Evolutionary conservation across 306 rosid genomes (phyloP).

Genomic region (Chamaecrista fasciculata): DNA sequence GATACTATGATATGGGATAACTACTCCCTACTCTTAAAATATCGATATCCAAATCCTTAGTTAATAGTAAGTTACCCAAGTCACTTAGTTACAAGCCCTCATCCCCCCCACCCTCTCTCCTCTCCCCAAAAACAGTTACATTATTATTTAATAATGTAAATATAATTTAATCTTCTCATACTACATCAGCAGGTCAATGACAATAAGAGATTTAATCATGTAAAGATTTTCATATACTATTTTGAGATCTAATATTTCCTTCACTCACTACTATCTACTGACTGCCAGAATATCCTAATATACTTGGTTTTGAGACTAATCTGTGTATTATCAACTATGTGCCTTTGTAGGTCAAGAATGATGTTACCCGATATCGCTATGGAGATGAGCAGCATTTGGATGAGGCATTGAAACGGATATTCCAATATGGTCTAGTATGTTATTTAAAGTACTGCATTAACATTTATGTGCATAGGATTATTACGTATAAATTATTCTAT

Average conservation of each 20-base stretch:
- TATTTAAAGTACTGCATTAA: conserved; percentile 15
- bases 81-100: background rate
- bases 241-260: conserved; percentile 17
- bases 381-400: conserved; percentile 99
- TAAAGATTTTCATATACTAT: background rate
- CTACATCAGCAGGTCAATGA: background rate
- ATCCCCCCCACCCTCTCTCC: too few relatives aligned
- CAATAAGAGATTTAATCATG: background rate
- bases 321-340: conserved; percentile 10
- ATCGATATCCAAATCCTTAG: background rate
- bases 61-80: background rate
- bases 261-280: background rate
- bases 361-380: conserved; percentile 83
- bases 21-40: background rate
- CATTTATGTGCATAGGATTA: background rate
- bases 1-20: background rate
- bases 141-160: background rate
- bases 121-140: background rate
- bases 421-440: conserved; percentile 89
- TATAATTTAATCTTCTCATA: background rate
- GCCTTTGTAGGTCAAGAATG: conserved; percentile 70
- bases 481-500: background rate
- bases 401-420: conserved; percentile 88
- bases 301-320: conserved; percentile 13
- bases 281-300: background rate